These are phyloP conservation scores for Didymella pomorum DNA, from an alignment of 2,329 filamentous ascomycete genomes.

Conservation along the genomic window DNA sequence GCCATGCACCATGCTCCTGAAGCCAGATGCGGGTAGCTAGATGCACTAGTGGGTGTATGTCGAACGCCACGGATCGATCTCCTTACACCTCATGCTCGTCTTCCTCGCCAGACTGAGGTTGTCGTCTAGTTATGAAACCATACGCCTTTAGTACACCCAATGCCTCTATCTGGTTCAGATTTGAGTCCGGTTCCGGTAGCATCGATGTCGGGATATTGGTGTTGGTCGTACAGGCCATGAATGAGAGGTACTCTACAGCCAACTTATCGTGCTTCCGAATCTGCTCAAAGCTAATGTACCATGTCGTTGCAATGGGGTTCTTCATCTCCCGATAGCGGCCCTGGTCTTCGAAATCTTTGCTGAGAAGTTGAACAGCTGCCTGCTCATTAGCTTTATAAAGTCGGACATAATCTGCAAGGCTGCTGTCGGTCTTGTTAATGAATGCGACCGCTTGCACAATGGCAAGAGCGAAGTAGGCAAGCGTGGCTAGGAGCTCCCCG, in stretches of 20 bases:
- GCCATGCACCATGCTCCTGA: not conserved
- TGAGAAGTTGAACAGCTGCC: not conserved
- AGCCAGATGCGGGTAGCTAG: not conserved
- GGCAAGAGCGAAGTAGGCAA: not conserved
- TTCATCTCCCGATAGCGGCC: slow-evolving; percentile 37
- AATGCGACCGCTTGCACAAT: not conserved
- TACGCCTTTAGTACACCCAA: not conserved
- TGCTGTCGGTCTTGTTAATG: not conserved
- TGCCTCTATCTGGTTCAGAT: not conserved
- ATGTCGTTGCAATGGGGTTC: slow-evolving; percentile 49
- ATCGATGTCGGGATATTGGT: not conserved
- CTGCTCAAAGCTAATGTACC: slow-evolving; percentile 46
- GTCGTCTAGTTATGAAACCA: not conserved
- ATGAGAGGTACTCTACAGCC: not conserved
- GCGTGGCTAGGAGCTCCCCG: not conserved
- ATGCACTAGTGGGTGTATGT: not conserved
- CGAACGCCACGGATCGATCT: not conserved
- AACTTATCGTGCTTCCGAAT: not conserved
- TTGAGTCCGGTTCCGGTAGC: not conserved
- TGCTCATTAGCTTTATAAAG: not conserved
- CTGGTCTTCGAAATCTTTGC: slow-evolving; percentile 39
- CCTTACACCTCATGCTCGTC: not conserved
- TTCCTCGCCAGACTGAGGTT: not conserved
- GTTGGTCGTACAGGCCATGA: not conserved
- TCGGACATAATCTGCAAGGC: not conserved